phyloP scores from a whole-genome alignment of 1,284 basidiomycete genomes.

The Neolentinus lepideus region DNA sequence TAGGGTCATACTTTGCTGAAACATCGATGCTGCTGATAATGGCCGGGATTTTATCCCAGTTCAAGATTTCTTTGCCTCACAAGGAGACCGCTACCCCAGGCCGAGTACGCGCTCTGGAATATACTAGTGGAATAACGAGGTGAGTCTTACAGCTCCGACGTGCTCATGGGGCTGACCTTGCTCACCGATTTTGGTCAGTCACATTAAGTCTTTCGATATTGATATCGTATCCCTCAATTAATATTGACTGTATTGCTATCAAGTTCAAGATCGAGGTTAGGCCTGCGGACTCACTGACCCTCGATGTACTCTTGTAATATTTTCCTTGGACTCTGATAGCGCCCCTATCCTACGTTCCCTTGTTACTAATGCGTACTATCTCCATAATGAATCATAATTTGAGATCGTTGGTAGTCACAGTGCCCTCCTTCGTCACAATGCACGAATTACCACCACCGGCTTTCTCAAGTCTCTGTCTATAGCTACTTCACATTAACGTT shows the following conservation, averaged over 20 bases:
- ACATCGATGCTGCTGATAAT: slow-evolving; percentile 1
- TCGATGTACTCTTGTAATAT: no score
- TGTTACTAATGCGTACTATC: no score
- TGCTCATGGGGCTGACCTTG: not conserved
- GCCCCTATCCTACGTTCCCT: no score
- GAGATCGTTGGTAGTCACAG: no score
- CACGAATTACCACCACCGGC: no score
- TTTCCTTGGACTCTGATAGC: no score
- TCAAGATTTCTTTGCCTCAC: not conserved
- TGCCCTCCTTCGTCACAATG: no score
- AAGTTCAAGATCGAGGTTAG: not conserved
- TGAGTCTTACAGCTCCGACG: not conserved
- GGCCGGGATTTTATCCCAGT: not conserved
- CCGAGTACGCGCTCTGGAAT: not conserved
- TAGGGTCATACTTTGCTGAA: not conserved
- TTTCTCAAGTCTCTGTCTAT: no score
- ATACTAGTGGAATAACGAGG: not conserved
- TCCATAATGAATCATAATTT: no score
- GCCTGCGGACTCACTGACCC: no score
- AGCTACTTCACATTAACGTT: no score
- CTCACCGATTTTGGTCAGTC: not conserved
- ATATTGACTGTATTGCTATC: not conserved
- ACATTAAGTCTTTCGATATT: not conserved
- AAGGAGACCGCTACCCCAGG: not conserved
- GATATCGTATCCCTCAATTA: not conserved